These are phyloP conservation scores for Scytalidium sp. DNA, from an alignment of 2,329 filamentous ascomycete species.

Conservation along the genomic window DNA sequence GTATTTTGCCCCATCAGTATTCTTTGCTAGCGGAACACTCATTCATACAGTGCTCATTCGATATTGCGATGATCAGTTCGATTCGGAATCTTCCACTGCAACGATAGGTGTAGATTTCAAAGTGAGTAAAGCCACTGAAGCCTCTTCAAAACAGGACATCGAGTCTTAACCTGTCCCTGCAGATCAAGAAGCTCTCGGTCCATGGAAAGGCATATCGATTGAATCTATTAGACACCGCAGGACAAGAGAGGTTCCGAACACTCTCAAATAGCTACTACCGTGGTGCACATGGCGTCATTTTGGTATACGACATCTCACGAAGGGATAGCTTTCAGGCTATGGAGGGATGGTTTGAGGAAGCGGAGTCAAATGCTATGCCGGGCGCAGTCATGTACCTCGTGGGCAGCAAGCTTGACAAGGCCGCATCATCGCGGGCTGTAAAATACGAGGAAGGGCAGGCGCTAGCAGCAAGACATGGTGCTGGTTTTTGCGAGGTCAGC, in stretches of 20 bases:
- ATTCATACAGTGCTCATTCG: slow-evolving; percentile 43
- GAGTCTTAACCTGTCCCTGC: background rate
- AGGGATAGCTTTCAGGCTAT: slow-evolving; percentile 48
- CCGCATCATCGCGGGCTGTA: slow-evolving; percentile 38
- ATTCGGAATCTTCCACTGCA: slow-evolving; percentile 50
- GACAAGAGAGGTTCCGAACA: slow-evolving; percentile 92
- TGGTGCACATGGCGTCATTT: slow-evolving; percentile 89
- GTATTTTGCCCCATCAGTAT: slow-evolving; percentile 26
- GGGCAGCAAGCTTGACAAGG: slow-evolving; percentile 50
- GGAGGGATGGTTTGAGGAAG: slow-evolving; percentile 54
- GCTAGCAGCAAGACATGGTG: slow-evolving; percentile 43
- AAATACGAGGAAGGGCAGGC: slow-evolving; percentile 43
- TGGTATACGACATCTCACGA: slow-evolving; percentile 88
- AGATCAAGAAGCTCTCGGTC: slow-evolving; percentile 52
- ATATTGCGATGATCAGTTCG: slow-evolving; percentile 57
- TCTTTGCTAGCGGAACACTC: slow-evolving; percentile 7
- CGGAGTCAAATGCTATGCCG: slow-evolving; percentile 44
- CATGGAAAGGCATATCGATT: slow-evolving; percentile 49
- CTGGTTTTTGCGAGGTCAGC: slow-evolving; percentile 51
- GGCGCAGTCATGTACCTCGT: slow-evolving; percentile 49
- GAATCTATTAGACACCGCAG: slow-evolving; percentile 76
- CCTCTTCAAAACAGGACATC: no score
- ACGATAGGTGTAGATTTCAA: slow-evolving; percentile 58
- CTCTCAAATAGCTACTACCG: slow-evolving; percentile 95
- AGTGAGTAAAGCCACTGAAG: slow-evolving; percentile 29